These are phyloP conservation scores for Saturnispora diversa DNA, from an alignment of 805 yeast genomes.

Conservation along the genomic window DNA sequence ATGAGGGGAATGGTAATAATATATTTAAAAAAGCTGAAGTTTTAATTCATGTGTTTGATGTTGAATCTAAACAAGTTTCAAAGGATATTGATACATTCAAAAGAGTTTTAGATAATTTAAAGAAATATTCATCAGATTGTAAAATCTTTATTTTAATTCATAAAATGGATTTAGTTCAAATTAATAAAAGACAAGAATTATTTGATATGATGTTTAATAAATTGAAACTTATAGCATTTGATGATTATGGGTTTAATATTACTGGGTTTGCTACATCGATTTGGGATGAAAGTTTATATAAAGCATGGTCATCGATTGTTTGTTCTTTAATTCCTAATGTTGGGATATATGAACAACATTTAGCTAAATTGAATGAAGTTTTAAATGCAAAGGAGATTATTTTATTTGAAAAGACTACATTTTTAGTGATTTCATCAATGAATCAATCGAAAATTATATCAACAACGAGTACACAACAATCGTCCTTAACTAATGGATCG, in stretches of 20 bases:
- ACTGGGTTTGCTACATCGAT: slow-evolving; percentile 91
- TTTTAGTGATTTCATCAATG: slow-evolving; percentile 65
- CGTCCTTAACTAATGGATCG: slow-evolving; percentile 8
- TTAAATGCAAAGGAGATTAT: slow-evolving; percentile 85
- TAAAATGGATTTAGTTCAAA: slow-evolving; percentile 92
- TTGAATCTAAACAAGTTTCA: slow-evolving; percentile 82
- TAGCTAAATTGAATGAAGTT: slow-evolving; percentile 62
- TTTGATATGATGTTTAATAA: slow-evolving; percentile 79
- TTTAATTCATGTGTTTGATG: slow-evolving; percentile 91
- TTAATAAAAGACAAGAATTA: slow-evolving; percentile 75
- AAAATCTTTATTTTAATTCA: slow-evolving; percentile 87
- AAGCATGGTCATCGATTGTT: slow-evolving; percentile 95
- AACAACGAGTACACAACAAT: slow-evolving; percentile 9
- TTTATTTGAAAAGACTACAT: slow-evolving; percentile 87
- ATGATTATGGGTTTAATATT: slow-evolving; percentile 54
- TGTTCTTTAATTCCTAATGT: slow-evolving; percentile 93
- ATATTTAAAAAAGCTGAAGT: slow-evolving; percentile 95
- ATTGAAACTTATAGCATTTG: slow-evolving; percentile 57
- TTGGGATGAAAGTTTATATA: slow-evolving; percentile 94
- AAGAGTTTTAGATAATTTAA: slow-evolving; percentile 71
- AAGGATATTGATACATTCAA: slow-evolving; percentile 91
- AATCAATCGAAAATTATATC: slow-evolving; percentile 25
- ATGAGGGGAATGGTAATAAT: slow-evolving; percentile 51
- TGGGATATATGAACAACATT: slow-evolving; percentile 64
- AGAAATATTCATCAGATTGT: slow-evolving; percentile 81